Evolutionary conservation across 352 stramenopile species (phyloP), one percentile per base, ranked within the genome.

Genomic region (Globisporangium acanthophoron): DNA sequence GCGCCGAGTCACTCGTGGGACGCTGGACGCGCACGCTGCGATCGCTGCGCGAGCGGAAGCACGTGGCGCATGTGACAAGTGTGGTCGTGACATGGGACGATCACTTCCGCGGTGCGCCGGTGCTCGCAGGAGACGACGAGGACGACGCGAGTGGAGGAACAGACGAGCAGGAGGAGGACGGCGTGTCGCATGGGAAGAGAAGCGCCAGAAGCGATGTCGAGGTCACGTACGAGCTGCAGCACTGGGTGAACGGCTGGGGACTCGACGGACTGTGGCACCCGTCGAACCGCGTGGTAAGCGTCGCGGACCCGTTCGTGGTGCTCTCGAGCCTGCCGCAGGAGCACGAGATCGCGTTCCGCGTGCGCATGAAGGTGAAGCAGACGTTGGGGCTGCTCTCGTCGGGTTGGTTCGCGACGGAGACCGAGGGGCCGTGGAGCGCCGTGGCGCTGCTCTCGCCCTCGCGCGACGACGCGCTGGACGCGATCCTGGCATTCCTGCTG

Each of bases 11-110:
- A n/a, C 64, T 60, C 20, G 44, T 65, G 37, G 53, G 18, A 15
- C 52, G 40, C 59, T 49, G 52, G 54, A 60, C 54, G 40, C 41
- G 57, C 41, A 49, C 54, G 35, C 35, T 54, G 5, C 33, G 40
- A 3, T 49, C 46, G 5, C 43, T 65, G 45, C 44, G 9, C 67
- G 58, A 58, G 41, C 52, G 51, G 50, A 54, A 59, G 40, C 54
- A 18, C 20, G 29, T 21, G 1, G 67, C 15, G 4, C 41, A 79
- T 27, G 66, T 80, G 16, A 73, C 74, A 7, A 77, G 70, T 51
- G 76, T 88, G 5, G 74, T 90, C 5, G 67, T 85, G 46, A 85
- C 76, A 35, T 90, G 80, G 80, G 80, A 90, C 55, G 78, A 90
- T 41, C 71, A 84, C 52, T 67, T 67, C 15, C 37, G 76, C 7